phyloP scores from a whole-genome alignment of 2,329 filamentous ascomycete species.

The Monilinia fructicola region DNA sequence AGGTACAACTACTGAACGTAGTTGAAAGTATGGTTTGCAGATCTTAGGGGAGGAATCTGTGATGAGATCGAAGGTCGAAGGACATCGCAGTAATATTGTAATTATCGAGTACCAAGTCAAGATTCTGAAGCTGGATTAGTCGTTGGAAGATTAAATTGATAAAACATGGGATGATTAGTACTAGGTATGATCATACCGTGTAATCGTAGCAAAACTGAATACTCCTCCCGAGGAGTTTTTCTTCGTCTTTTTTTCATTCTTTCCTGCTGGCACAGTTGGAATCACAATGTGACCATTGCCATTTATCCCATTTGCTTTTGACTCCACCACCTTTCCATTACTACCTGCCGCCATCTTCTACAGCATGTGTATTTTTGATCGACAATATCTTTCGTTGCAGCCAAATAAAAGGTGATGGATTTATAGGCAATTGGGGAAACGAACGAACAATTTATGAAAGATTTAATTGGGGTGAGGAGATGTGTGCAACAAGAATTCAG shows the following conservation, averaged over 20 bases:
- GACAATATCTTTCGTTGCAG: not conserved
- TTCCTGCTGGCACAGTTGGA: slow-evolving; percentile 39
- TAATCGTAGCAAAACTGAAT: slow-evolving; percentile 53
- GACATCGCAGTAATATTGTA: slow-evolving; percentile 80
- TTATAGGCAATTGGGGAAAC: slow-evolving; percentile 9
- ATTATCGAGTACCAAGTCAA: slow-evolving; percentile 83
- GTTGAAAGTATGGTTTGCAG: slow-evolving; percentile 78
- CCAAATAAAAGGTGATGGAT: slow-evolving; percentile 4
- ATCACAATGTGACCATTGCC: slow-evolving; percentile 45
- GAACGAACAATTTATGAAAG: too few relatives aligned
- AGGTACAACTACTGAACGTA: slow-evolving; percentile 64
- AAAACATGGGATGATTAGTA: slow-evolving; percentile 1
- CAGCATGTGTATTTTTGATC: slow-evolving; percentile 29
- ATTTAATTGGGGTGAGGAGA: too few relatives aligned
- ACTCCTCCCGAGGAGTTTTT: slow-evolving; percentile 42
- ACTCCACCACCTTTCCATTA: slow-evolving; percentile 42
- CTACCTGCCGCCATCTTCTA: slow-evolving; percentile 43
- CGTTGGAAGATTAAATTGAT: not conserved
- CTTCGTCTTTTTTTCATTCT: slow-evolving; percentile 28
- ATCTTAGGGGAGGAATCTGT: slow-evolving; percentile 69
- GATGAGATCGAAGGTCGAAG: slow-evolving; percentile 65
- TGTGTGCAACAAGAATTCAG: too few relatives aligned
- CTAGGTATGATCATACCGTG: slow-evolving; percentile 50
- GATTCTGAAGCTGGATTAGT: slow-evolving; percentile 53
- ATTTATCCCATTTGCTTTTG: slow-evolving; percentile 41